Evolutionary conservation across 2,329 filamentous ascomycete genomes (phyloP).

Genomic region (Ophiostoma himal-ulmi): DNA sequence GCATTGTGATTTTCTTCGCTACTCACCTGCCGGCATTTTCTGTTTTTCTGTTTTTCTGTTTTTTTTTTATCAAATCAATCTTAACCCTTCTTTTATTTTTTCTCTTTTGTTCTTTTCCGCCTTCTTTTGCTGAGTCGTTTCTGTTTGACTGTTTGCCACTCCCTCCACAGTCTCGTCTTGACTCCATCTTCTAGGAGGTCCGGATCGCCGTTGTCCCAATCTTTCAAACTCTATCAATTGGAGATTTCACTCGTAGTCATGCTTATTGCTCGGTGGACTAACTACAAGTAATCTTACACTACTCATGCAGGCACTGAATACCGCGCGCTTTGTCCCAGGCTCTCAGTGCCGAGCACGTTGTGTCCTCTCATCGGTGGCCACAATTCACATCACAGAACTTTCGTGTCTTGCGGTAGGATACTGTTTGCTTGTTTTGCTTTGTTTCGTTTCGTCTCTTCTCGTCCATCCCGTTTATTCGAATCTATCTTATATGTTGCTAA

Average conservation of each 20-base stretch:
- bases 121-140: background rate
- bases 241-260: background rate
- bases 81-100: background rate
- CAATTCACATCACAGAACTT: background rate
- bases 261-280: background rate
- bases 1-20: background rate
- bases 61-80: background rate
- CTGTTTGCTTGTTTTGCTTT: constrained; percentile 7
- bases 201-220: background rate
- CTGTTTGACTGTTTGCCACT: background rate
- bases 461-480: background rate
- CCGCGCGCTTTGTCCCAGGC: constrained; percentile 5
- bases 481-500: background rate
- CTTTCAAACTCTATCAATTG: background rate
- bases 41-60: background rate
- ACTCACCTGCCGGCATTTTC: background rate
- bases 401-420: background rate
- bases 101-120: background rate
- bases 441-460: constrained; percentile 3
- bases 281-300: background rate
- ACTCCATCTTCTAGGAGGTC: background rate
- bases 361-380: background rate
- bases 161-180: background rate
- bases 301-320: background rate
- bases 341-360: background rate